phyloP scores from a whole-genome alignment of 2,329 filamentous ascomycete species.

The Venturia aucupariae region DNA sequence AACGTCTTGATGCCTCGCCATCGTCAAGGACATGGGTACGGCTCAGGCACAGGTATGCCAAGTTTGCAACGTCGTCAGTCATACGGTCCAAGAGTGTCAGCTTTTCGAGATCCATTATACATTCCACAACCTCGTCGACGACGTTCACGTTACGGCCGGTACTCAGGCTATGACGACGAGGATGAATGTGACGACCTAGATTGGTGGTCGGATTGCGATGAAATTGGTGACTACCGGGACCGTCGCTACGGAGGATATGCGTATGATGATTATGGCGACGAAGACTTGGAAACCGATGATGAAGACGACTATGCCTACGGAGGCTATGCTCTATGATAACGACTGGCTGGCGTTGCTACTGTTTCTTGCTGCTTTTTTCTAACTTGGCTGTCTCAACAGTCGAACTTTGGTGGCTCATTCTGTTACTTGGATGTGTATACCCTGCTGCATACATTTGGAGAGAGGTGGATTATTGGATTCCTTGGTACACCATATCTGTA shows the following conservation, averaged over 20 bases:
- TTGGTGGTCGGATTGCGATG: not conserved
- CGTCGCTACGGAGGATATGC: not conserved
- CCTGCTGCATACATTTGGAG: not conserved
- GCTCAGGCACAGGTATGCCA: not conserved
- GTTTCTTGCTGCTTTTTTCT: not conserved
- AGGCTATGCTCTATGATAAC: not conserved
- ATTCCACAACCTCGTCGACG: not conserved
- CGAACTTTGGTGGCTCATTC: not conserved
- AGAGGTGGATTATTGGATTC: not conserved
- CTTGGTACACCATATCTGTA: not conserved
- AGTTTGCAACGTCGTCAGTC: not conserved
- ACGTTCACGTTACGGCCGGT: not conserved
- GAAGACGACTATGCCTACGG: not conserved
- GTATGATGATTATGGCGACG: not conserved
- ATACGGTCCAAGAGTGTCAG: not conserved
- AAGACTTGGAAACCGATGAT: not conserved
- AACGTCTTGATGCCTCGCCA: not conserved
- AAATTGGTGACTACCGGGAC: not conserved
- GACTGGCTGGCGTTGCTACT: not conserved
- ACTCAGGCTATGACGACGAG: not conserved
- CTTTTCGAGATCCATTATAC: not conserved
- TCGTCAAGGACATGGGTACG: constrained; percentile 4
- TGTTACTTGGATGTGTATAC: not conserved
- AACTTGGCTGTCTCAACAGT: not conserved
- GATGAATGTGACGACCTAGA: not conserved